A percentile compares a stretch with the other conserved stretches of the same genome.
Evolutionary conservation across 495 filamentous ascomycete genomes (phyloP).

Genomic region (Mytilinidion resinicola): DNA sequence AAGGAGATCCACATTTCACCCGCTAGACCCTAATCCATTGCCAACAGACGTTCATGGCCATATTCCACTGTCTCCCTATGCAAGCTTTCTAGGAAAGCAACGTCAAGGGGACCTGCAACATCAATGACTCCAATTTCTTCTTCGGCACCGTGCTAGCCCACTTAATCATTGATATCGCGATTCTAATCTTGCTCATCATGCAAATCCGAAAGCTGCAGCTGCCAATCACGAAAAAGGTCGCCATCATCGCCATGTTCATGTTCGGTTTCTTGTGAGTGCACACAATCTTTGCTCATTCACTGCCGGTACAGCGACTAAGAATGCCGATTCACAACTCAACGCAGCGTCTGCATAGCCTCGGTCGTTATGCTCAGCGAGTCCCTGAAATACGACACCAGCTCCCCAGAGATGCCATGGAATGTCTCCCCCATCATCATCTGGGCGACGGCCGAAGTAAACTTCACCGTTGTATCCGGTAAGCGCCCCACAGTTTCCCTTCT

Average conservation of each 20-base stretch:
- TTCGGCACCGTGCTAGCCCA: slow-evolving; percentile 18
- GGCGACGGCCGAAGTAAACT: slow-evolving; percentile 20
- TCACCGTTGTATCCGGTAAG: slow-evolving; percentile 21
- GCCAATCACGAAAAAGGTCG: slow-evolving; percentile 3
- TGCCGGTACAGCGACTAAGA: too few relatives aligned
- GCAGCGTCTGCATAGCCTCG: slow-evolving; percentile 39
- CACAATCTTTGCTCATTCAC: too few relatives aligned
- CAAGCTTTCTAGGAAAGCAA: slow-evolving; percentile 16
- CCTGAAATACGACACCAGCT: slow-evolving; percentile 2
- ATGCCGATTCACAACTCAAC: too few relatives aligned
- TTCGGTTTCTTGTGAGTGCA: slow-evolving; percentile 11
- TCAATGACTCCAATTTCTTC: slow-evolving; percentile 22
- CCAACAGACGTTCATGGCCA: slow-evolving; percentile 15
- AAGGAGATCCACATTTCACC: too few relatives aligned
- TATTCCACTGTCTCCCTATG: slow-evolving; percentile 23
- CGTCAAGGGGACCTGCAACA: slow-evolving; percentile 10
- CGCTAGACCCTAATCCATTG: background rate
- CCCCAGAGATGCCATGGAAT: slow-evolving; percentile 19
- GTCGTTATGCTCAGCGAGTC: slow-evolving; percentile 42
- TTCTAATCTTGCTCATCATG: slow-evolving; percentile 16
- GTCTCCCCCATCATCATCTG: slow-evolving; percentile 17
- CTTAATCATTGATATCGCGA: slow-evolving; percentile 13
- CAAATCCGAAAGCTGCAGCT: slow-evolving; percentile 13
- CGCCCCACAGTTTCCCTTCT: background rate
- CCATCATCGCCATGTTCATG: slow-evolving; percentile 16